These are phyloP conservation scores for Ustilago xerochloae DNA, from an alignment of 1,284 basidiomycete species.

Conservation along the genomic window DNA sequence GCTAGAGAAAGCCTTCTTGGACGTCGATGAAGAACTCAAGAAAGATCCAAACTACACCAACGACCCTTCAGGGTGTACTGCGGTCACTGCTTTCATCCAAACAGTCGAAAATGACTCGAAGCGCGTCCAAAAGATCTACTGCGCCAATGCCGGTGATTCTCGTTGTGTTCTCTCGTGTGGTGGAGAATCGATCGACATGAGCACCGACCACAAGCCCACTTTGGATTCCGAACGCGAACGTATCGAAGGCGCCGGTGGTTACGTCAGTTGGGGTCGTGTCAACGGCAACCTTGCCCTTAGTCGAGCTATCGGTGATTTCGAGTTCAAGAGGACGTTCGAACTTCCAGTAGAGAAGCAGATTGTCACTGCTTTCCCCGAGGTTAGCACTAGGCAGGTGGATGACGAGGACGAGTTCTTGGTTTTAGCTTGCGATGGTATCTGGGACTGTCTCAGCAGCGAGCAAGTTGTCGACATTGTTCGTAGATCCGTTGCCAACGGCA, in stretches of 20 bases:
- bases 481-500: slow-evolving; percentile 82
- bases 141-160: slow-evolving; percentile 96
- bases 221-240: slow-evolving; percentile 85
- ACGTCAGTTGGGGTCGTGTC: slow-evolving; percentile 95
- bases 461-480: slow-evolving; percentile 92
- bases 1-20: slow-evolving; percentile 88
- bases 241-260: slow-evolving; percentile 93
- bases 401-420: slow-evolving; percentile 94
- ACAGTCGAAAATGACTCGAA: slow-evolving; percentile 19
- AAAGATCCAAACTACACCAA: slow-evolving; percentile 84
- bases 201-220: slow-evolving; percentile 95
- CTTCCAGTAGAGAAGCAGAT: slow-evolving; percentile 89
- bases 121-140: slow-evolving; percentile 51
- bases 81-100: slow-evolving; percentile 77
- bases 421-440: slow-evolving; percentile 97
- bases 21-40: slow-evolving; percentile 92
- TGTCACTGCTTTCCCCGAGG: slow-evolving; percentile 94
- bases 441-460: slow-evolving; percentile 95
- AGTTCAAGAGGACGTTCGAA: slow-evolving; percentile 93
- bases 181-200: slow-evolving; percentile 87
- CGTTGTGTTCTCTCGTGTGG: slow-evolving; percentile 87
- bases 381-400: slow-evolving; percentile 81
- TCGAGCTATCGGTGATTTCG: slow-evolving; percentile 95
- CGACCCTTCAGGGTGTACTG: slow-evolving; percentile 96
- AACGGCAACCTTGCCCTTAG: slow-evolving; percentile 98